Evolutionary conservation across 1,284 basidiomycete species (phyloP), one percentile per base, ranked within the genome.

Genomic region (Ceratobasidium sp.): DNA sequence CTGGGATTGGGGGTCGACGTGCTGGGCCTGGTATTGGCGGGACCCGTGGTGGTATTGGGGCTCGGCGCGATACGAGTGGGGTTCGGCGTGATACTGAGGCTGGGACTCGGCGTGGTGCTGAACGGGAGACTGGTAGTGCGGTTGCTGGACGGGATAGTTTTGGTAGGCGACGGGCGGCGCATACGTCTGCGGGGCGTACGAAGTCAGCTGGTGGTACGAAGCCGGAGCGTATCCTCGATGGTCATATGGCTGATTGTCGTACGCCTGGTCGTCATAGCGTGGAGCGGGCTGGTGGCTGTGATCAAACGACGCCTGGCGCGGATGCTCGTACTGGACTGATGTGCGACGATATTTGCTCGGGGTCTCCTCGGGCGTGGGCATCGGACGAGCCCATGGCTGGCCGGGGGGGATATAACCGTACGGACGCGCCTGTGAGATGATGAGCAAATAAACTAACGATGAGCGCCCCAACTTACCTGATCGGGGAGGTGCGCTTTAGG

Each of bases 351-450:
- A 41, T 3, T 33, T 59, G 57, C 18, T 44, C 50, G 55, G 67
- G 33, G 33, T 14, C 33, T 54, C n/a, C 30, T 41, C 62, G 5
- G 41, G 27, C 27, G 27, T 30, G 27, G 27, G 38, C 33, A 64
- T 10, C 27, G 48, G 66, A 18, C 66, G 66, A 1, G 66, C 66
- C 66, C 66, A 68, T 12, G 12, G 46, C 35, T 52, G 66, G 23
- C 48, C 30, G 30, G 48, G 66, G 23, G 66, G 16, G 30, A 38
- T 14, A 8, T 30, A 14, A 38, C 55, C 55, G 41, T 44, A 44
- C 41, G 8, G 8, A 38, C 38, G 38, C 38, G 38, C 38, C 44
- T 46, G 62, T 23, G 59, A 23, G 44, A n/a, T 12, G 27, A 48
- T 38, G 38, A 55, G 20, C 23, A 52, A 5, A 52, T 35, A 16